Conservation (phyloP, 805 yeast genomes). For the Cyberlindnera mrakii region DNA sequence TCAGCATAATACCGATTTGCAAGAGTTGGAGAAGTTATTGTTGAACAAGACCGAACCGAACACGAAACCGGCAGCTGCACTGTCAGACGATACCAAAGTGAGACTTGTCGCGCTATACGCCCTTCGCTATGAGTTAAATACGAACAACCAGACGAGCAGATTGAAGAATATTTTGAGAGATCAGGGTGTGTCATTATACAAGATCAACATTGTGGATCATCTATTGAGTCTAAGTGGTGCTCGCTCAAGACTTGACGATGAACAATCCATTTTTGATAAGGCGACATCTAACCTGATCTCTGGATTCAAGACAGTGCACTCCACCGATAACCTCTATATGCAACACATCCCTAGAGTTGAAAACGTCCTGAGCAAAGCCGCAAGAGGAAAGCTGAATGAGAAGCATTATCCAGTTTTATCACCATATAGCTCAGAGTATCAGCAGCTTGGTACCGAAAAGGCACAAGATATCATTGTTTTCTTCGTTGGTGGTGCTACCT, state of each 20-base stretch:
- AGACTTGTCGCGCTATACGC: constrained; percentile 71
- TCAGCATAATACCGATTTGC: constrained; percentile 49
- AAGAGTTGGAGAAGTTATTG: constrained; percentile 53
- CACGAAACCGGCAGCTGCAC: constrained; percentile 32
- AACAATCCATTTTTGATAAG: constrained; percentile 24
- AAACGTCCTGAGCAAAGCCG: constrained; percentile 27
- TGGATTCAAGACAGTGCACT: constrained; percentile 32
- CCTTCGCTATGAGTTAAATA: constrained; percentile 55
- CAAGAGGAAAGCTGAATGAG: constrained; percentile 29
- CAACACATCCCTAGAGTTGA: constrained; percentile 82
- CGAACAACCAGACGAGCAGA: constrained; percentile 36
- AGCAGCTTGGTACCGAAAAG: constrained; percentile 24
- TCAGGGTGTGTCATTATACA: constrained; percentile 25
- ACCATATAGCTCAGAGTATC: constrained; percentile 21
- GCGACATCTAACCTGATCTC: constrained; percentile 24
- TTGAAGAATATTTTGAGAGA: constrained; percentile 34
- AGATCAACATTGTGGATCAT: constrained; percentile 27
- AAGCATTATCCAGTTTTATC: constrained; percentile 40
- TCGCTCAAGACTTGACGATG: constrained; percentile 34
- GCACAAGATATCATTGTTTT: constrained; percentile 67
- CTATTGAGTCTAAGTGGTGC: constrained; percentile 41
- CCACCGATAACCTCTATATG: constrained; percentile 72
- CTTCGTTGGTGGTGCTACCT: constrained; percentile 85
- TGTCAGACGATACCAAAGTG: constrained; percentile 54
- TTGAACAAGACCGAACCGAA: constrained; percentile 25